phyloP scores from a whole-genome alignment of 345 rosid genomes.

The Corchorus olitorius region DNA sequence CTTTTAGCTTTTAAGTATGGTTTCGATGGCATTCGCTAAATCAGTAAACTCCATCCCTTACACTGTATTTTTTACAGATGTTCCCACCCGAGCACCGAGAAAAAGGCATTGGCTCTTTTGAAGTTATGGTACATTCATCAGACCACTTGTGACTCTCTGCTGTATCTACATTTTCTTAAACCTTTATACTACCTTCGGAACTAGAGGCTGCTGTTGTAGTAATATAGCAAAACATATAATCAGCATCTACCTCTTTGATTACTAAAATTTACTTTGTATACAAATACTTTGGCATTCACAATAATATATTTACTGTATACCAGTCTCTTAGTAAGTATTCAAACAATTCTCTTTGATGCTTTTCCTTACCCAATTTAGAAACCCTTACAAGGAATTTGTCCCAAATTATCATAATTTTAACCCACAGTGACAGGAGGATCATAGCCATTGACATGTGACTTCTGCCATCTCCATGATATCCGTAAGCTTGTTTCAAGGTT shows the following conservation, averaged over 20 bases:
- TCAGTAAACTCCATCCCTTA: background rate
- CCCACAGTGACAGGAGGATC: conserved; percentile 30
- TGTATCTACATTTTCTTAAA: background rate
- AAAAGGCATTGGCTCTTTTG: conserved; percentile 87
- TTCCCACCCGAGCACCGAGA: conserved; percentile 62
- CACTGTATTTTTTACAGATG: conserved; percentile 51
- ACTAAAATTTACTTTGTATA: background rate
- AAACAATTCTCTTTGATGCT: too few species aligned
- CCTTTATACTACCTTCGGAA: conserved; percentile 4
- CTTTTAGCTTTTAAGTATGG: background rate
- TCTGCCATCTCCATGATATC: conserved; percentile 91
- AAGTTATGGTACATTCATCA: background rate
- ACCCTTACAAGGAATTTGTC: too few species aligned
- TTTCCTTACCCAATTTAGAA: too few species aligned
- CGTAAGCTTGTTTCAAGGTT: conserved; percentile 71
- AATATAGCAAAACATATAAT: background rate
- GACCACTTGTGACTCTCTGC: background rate
- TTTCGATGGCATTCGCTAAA: background rate
- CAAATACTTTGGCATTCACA: background rate
- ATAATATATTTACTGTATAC: too few species aligned
- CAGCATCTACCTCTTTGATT: too few species aligned
- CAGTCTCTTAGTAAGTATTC: background rate
- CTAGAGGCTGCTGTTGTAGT: background rate
- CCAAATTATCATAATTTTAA: too few species aligned
- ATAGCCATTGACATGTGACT: conserved; percentile 70